phyloP scores from a whole-genome alignment of 2,329 filamentous ascomycete genomes.

The Trichophyton equinum region DNA sequence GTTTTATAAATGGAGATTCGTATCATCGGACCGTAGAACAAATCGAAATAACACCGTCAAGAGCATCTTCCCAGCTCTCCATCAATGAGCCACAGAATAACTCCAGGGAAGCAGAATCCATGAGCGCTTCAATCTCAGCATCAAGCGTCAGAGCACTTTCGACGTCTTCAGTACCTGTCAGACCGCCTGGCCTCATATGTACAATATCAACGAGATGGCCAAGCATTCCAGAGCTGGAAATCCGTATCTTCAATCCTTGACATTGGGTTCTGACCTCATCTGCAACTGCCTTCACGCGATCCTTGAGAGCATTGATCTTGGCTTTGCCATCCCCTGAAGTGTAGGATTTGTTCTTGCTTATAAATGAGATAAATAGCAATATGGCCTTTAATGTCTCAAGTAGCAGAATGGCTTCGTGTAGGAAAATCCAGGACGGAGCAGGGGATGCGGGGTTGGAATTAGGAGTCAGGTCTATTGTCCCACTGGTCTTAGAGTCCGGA shows the following conservation, averaged over 20 bases:
- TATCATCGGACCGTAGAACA: slow-evolving; percentile 3
- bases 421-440: slow-evolving; percentile 30
- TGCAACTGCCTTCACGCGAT: slow-evolving; percentile 19
- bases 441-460: slow-evolving; percentile 17
- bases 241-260: slow-evolving; percentile 25
- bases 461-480: slow-evolving; percentile 9
- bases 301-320: slow-evolving; percentile 20
- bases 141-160: slow-evolving; percentile 16
- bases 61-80: slow-evolving; percentile 37
- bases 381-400: slow-evolving; percentile 33
- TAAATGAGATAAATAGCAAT: slow-evolving; percentile 21
- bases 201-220: slow-evolving; percentile 30
- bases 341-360: slow-evolving; percentile 19
- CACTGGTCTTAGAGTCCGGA: background rate
- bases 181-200: background rate
- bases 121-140: slow-evolving; percentile 23
- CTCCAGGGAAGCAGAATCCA: slow-evolving; percentile 30
- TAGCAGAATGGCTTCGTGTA: slow-evolving; percentile 28
- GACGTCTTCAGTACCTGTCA: background rate
- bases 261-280: slow-evolving; percentile 26
- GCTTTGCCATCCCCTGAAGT: slow-evolving; percentile 22
- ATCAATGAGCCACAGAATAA: slow-evolving; percentile 33
- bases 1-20: background rate
- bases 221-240: slow-evolving; percentile 31
- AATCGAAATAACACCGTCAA: slow-evolving; percentile 25